phyloP scores from a whole-genome alignment of 202 grass and related monocot species.

The Eragrostis tef region DNA sequence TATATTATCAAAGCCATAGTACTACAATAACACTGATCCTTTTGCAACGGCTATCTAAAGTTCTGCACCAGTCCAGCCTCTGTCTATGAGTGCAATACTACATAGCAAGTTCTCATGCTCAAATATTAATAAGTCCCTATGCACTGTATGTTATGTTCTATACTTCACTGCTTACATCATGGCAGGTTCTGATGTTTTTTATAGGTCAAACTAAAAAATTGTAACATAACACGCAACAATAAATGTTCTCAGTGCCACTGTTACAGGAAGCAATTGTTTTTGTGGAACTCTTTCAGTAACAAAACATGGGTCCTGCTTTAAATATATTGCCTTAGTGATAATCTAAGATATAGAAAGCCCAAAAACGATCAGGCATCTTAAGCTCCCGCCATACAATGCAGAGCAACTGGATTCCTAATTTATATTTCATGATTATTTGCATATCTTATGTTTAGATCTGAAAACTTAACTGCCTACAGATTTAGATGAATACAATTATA shows the following conservation, averaged over 20 bases:
- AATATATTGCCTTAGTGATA: background rate
- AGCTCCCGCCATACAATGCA: background rate
- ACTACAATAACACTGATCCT: background rate
- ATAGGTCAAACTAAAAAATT: background rate
- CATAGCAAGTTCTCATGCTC: background rate
- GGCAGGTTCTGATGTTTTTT: background rate
- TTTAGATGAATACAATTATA: slow-evolving; percentile 17
- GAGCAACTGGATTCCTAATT: background rate
- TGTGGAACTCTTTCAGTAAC: slow-evolving; percentile 1
- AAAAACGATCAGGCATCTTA: slow-evolving; percentile 5
- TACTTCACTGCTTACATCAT: slow-evolving; percentile 1
- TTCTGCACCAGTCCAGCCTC: background rate
- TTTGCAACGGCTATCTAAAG: background rate
- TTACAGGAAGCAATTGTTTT: slow-evolving; percentile 25
- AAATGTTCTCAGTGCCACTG: slow-evolving; percentile 3
- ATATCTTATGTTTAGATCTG: slow-evolving; percentile 24
- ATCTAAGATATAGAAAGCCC: background rate
- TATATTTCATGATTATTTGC: slow-evolving; percentile 29
- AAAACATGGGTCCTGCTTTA: slow-evolving; percentile 5
- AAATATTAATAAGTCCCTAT: background rate
- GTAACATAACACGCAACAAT: background rate
- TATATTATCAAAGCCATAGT: background rate
- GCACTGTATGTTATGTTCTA: slow-evolving; percentile 1
- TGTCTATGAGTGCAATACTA: background rate
- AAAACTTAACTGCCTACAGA: background rate